Percentiles rank a stretch among this genome's conserved stretches.
Evolutionary conservation across 2,329 filamentous ascomycete species (phyloP).

Genomic region (Cladosporium sp.): DNA sequence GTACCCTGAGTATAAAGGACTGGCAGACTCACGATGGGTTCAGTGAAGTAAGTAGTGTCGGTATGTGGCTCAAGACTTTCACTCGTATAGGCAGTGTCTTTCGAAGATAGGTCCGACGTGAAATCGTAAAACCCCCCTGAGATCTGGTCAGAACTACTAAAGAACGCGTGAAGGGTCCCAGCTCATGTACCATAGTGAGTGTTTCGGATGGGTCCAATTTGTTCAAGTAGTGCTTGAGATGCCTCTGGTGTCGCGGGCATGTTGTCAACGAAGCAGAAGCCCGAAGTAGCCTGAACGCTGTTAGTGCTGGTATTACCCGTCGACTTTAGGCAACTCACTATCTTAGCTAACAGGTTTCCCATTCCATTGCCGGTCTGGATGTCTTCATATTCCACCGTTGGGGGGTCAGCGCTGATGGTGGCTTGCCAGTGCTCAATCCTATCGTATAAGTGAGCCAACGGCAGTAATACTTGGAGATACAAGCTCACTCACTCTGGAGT

Average conservation of each 20-base stretch:
- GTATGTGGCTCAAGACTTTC: conserved; percentile 80
- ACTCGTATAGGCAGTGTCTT: conserved; percentile 68
- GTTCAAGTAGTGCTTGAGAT: conserved; percentile 70
- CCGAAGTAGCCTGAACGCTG: conserved; percentile 55
- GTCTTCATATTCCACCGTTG: conserved; percentile 23
- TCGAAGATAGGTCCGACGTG: conserved; percentile 78
- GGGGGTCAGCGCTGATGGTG: conserved; percentile 23
- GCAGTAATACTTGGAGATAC: no score
- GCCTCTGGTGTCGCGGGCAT: conserved; percentile 66
- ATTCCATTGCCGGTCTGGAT: conserved; percentile 20
- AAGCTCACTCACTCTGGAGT: no score
- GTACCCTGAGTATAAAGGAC: background rate
- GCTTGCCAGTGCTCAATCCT: conserved; percentile 23
- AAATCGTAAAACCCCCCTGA: conserved; percentile 75
- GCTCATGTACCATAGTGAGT: conserved; percentile 75
- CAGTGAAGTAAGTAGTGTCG: conserved; percentile 93
- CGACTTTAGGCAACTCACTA: conserved; percentile 14
- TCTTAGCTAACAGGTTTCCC: conserved; percentile 22
- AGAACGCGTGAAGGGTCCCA: conserved; percentile 29
- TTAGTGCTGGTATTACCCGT: background rate
- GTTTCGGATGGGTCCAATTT: conserved; percentile 79
- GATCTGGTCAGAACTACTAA: background rate
- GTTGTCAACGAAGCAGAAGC: conserved; percentile 72
- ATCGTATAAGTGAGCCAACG: no score
- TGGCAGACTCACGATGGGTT: conserved; percentile 50